Evolutionary conservation across 75 land plant species (phyloP).

Genomic region (Gnetum montanum): DNA sequence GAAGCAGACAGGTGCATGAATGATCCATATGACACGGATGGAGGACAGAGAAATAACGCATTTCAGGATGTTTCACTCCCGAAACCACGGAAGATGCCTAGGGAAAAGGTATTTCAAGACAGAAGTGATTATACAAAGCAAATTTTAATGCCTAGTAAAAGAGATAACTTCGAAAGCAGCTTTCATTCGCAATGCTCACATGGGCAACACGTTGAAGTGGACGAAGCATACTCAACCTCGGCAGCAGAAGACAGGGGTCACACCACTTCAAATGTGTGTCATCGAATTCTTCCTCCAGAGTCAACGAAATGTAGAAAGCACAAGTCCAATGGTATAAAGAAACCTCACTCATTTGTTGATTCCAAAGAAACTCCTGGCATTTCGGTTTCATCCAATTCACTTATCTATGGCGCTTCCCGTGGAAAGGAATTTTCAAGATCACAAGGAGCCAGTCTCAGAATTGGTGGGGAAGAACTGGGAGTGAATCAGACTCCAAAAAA

Average conservation of each 20-base stretch:
- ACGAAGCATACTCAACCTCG: neutral
- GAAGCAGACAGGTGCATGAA: neutral
- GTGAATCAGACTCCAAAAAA: conserved; percentile 45
- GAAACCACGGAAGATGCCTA: neutral
- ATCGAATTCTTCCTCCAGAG: conserved; percentile 5
- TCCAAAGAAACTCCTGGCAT: conserved; percentile 11
- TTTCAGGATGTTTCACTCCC: neutral
- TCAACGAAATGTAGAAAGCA: conserved; percentile 17
- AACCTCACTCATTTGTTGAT: conserved; percentile 9
- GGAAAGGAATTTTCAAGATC: conserved; percentile 12
- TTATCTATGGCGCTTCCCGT: conserved; percentile 18
- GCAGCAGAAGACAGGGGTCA: conserved; percentile 7
- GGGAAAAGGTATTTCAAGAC: neutral
- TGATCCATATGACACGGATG: neutral
- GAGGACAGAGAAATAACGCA: neutral
- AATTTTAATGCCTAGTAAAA: conserved; percentile 27
- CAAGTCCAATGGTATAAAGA: conserved; percentile 26
- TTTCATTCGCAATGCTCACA: conserved; percentile 19
- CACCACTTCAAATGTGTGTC: conserved; percentile 1
- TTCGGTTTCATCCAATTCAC: conserved; percentile 50
- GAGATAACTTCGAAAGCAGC: conserved; percentile 22
- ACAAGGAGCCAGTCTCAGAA: neutral
- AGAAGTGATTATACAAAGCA: neutral
- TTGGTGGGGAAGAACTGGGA: conserved; percentile 25
- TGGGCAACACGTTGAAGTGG: conserved; percentile 5